Conservation (phyloP, 202 grass and related monocot species). For the Brachypodium distachyon region DNA sequence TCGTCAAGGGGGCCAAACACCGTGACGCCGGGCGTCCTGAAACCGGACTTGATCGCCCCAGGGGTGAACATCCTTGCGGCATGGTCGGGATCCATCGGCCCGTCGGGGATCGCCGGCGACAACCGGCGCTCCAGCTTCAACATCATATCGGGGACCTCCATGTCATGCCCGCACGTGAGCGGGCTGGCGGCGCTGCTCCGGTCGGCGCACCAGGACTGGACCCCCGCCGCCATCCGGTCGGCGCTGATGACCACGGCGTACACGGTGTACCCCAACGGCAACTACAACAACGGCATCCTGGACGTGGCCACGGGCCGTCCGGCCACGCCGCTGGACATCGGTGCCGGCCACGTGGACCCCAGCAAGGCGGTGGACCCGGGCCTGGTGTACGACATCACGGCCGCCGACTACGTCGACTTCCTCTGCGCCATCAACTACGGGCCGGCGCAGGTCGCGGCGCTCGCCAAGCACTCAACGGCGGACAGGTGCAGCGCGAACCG, state of each 20-base stretch:
- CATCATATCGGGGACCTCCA: slow-evolving; percentile 95
- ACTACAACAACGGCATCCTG: slow-evolving; percentile 42
- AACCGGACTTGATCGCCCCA: slow-evolving; percentile 84
- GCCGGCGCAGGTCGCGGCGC: slow-evolving; percentile 47
- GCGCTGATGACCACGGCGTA: slow-evolving; percentile 88
- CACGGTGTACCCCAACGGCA: slow-evolving; percentile 45
- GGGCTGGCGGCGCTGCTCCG: slow-evolving; percentile 77
- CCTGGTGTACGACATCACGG: slow-evolving; percentile 65
- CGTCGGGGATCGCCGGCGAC: slow-evolving; percentile 54
- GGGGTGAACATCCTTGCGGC: slow-evolving; percentile 91
- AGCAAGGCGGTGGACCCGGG: slow-evolving; percentile 68
- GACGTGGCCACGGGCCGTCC: slow-evolving; percentile 60
- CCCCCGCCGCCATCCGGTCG: slow-evolving; percentile 72
- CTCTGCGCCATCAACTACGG: slow-evolving; percentile 86
- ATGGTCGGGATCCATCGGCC: slow-evolving; percentile 67
- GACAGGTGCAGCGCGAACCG: slow-evolving; percentile 41
- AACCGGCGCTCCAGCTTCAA: slow-evolving; percentile 62
- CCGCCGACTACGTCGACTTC: slow-evolving; percentile 80
- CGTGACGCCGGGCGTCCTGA: slow-evolving; percentile 61
- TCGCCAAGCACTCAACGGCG: slow-evolving; percentile 52
- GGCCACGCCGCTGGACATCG: slow-evolving; percentile 80
- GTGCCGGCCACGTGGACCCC: slow-evolving; percentile 87
- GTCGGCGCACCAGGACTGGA: slow-evolving; percentile 72
- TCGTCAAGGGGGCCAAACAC: slow-evolving; percentile 81
- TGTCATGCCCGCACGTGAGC: slow-evolving; percentile 96